Evolutionary conservation across 495 filamentous ascomycete genomes (phyloP).

Genomic region (Aspergillus biplanus): DNA sequence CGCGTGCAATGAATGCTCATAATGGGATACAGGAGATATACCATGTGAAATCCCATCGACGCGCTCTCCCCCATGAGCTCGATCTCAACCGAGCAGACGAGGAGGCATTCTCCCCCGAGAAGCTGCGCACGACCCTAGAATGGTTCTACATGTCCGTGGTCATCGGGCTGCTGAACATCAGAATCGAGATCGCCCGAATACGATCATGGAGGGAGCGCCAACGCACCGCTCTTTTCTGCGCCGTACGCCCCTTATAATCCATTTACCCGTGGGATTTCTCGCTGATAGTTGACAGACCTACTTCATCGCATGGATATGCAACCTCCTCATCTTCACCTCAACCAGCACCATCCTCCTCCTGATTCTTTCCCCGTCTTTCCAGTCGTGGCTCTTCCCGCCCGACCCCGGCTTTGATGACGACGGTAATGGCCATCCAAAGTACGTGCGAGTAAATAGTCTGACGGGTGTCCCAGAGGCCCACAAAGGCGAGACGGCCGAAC

Average conservation of each 20-base stretch:
- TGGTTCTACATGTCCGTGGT: conserved; percentile 82
- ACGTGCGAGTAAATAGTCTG: background rate
- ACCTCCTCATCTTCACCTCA: conserved; percentile 70
- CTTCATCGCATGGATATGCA: conserved; percentile 71
- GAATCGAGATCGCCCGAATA: conserved; percentile 75
- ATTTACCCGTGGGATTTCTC: too few relatives aligned
- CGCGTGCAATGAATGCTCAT: conserved; percentile 26
- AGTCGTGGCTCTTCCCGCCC: background rate
- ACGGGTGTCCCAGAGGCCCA: conserved; percentile 6
- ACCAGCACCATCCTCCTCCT: conserved; percentile 61
- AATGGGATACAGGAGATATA: conserved; percentile 71
- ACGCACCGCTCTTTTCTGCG: conserved; percentile 69
- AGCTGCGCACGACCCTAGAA: conserved; percentile 79
- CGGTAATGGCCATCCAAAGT: background rate
- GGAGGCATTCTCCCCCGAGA: conserved; percentile 86
- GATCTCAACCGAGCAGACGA: conserved; percentile 82
- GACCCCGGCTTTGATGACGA: background rate
- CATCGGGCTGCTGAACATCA: conserved; percentile 65
- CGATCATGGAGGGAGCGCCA: conserved; percentile 78
- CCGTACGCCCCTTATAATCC: too few relatives aligned
- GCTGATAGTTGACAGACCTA: conserved; percentile 63
- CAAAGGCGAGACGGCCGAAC: conserved; percentile 13
- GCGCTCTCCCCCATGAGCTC: conserved; percentile 59
- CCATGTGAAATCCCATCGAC: conserved; percentile 72
- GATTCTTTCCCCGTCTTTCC: background rate